These are phyloP conservation scores for Boletus sp. DNA, from an alignment of 1,284 basidiomycete species.

Conservation along the genomic window DNA sequence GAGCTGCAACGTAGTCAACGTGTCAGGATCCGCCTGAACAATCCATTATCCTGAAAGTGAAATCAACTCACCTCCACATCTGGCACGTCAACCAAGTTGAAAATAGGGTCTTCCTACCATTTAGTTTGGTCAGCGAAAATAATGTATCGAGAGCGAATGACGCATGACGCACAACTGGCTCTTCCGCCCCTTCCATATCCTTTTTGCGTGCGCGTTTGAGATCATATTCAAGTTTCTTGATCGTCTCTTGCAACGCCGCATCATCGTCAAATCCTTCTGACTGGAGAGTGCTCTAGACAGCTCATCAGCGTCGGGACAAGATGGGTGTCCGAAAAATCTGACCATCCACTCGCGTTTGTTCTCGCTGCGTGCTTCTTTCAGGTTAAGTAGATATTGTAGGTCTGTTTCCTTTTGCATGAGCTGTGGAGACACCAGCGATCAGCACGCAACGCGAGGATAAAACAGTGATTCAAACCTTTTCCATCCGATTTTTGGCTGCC, in stretches of 20 bases:
- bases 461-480: conserved; percentile 58
- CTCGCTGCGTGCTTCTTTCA: conserved; percentile 69
- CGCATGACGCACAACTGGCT: conserved; percentile 41
- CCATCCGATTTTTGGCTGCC: conserved; percentile 80
- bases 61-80: conserved; percentile 71
- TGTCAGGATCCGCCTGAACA: background rate
- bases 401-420: conserved; percentile 81
- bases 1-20: conserved; percentile 44
- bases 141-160: conserved; percentile 4
- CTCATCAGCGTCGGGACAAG: background rate
- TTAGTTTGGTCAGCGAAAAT: background rate
- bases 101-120: conserved; percentile 74
- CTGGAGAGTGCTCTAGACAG: conserved; percentile 51
- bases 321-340: conserved; percentile 1
- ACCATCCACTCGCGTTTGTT: conserved; percentile 76
- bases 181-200: conserved; percentile 62
- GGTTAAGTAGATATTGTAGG: conserved; percentile 63
- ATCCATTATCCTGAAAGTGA: background rate
- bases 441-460: background rate
- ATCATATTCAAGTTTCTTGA: conserved; percentile 73
- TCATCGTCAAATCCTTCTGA: conserved; percentile 78
- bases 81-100: conserved; percentile 86
- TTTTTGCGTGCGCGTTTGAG: conserved; percentile 70
- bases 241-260: conserved; percentile 59
- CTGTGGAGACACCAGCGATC: conserved; percentile 34